Evolutionary conservation across 169 alveolate species (phyloP), one percentile per base, ranked within the genome.

Genomic region (Cryptosporidium canis): DNA sequence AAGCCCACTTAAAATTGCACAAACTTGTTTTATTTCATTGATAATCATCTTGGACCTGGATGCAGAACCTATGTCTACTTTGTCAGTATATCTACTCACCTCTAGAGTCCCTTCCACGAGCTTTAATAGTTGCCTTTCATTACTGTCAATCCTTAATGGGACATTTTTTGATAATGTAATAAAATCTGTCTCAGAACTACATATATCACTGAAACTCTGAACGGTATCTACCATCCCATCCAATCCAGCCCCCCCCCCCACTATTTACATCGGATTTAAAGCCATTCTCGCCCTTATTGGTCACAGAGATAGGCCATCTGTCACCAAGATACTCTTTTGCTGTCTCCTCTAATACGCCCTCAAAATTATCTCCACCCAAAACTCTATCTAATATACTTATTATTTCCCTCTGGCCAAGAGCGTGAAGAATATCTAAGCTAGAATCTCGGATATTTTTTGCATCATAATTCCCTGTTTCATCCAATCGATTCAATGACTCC

Each of bases 21-120:
- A 96, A 44, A 96, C 92, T 31, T 95, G 95, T 58, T 94, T 93
- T 48, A 95, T 95, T 70, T 95, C 97, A 24, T 92, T 83, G 33
- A 93, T 90, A 29, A 96, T 96, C 64, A 55, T 44, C 85, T 91
- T 43, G 94, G 91, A 47, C 94, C 93, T 66, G 90, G 93, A 82
- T 65, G 91, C 27, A 94, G 95, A 64, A 93, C 94, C 84, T 90
- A 93, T 83, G 83, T 96, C 98, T 37, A 95, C 93, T 83, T 92
- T 94, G 70, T 95, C 97, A 5, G 97, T 95, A 83, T 96, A 96
- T 63, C 93, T 96, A 61, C 97, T 93, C 9, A 96, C 96, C 65
- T 95, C 96, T 64, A 95, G 65, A 31, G 98, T 90, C 53, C 97
- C 94, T 68, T 96, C 98, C 44, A 96, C 83, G 41, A 96, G 85